Base-by-base conservation (phyloP, 192 early-diverging fungal species). In the Kappamyces sp. region DNA sequence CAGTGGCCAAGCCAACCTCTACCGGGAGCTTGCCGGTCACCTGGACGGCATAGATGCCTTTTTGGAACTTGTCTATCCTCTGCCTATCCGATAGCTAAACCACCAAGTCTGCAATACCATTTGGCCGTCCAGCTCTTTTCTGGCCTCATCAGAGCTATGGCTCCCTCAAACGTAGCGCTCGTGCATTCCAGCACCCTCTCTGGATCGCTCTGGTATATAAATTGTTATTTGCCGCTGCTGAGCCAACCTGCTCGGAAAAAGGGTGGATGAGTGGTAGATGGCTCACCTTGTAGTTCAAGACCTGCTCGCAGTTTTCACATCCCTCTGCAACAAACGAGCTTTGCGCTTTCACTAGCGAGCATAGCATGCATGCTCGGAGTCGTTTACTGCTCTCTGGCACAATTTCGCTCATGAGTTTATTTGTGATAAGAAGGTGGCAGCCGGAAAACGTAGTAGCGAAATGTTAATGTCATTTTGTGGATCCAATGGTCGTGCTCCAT, bases 11-110 rank as follows among this genome's bases (percentile, higher is more conserved):
- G 23, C 23, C 23, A 23, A 23, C 23, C 8, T 76, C 69, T 31
- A 72, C 72, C 5, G 79, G 69, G n/a, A 82, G 43, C 38, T 62
- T 51, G 2, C 79, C 79, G 2, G 62, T 34, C 1, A 82, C 68
- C 8, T 74, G 53, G 8, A 82, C 70, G 34, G 79, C 79, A 60
- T 82, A 82, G 35, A 82, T 60, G 31, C 79, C 79, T 36, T 39
- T 62, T 5, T 43, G 42, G 58, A 72, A 82, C 63, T 74, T 79
- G 58, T 82, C 76, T 39, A 64, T 67, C 10, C 79, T 40, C 64
- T 82, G 75, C 75, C 3, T n/a, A 40, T 23, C 23, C 23, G 23
- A 0, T 23, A 23, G 23, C 23, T 23, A 23, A 23, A 23, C 23
- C 23, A 23, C 23, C 23, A 9, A 53, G 3, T 3, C 7, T 0